Base-by-base conservation (phyloP, 345 rosid genomes). In the Nasturtium officinale region DNA sequence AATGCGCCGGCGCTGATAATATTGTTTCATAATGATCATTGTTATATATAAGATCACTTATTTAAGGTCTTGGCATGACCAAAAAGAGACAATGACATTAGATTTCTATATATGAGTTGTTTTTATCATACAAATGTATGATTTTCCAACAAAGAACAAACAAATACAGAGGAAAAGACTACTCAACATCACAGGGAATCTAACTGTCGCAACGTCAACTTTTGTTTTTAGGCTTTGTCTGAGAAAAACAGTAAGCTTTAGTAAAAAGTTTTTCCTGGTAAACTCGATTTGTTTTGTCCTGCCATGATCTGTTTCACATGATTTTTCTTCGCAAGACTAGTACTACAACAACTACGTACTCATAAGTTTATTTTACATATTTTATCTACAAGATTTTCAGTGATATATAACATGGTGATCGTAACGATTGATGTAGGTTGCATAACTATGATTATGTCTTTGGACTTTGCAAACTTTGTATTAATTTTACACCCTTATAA, bases 181-280 rank as follows among this genome's bases (percentile, higher is more conserved):
- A 52, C 55, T 72, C 70, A 72, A 17, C 42, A 67, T 61, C 67
- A 35, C 62, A 61, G 8, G 69, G 70, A 72, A 72, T 72, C 70
- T 40, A 52, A 53, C 55, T 72, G 62, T 62, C 54, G 30, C 68
- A 71, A 37, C 61, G 50, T 71, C 59, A 68, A 71, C 61, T 50
- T 72, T 63, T 38, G 77, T 65, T 73, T 63, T 63, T 63, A 43
- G 46, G 70, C 26, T 71, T 61, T 71, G 42, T 61, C 40, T 50
- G 20, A 35, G 15, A 37, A 7, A 7, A 71, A 16, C 21, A 71
- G 40, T 48, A 23, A 70, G 15, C 46, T 6, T 42, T 11, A 15
- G 4, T n/a, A 17, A 26, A 28, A 18, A 42, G 35, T 9, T 45
- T 54, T 43, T 69, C 13, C 47, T 58, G 7, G 35, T 16, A 45